phyloP scores from a whole-genome alignment of 306 rosid species.

The Begonia loranthoides region DNA sequence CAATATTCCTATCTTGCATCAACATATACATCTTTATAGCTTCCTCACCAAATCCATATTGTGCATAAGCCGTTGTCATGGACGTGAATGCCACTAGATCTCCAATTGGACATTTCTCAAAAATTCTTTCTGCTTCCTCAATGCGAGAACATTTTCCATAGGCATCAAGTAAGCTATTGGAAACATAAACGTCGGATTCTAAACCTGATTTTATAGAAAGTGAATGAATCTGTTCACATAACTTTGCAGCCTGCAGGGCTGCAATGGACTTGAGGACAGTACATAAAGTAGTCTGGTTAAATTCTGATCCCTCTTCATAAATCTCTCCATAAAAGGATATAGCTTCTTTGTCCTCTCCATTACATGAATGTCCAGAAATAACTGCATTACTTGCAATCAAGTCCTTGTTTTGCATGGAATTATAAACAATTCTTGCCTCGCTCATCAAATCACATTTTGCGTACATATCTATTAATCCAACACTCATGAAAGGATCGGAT shows the following conservation, averaged over 20 bases:
- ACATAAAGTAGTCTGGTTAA: constrained; percentile 69
- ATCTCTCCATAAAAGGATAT: constrained; percentile 35
- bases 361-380: constrained; percentile 55
- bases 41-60: constrained; percentile 67
- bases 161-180: constrained; percentile 76
- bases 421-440: constrained; percentile 54
- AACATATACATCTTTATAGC: constrained; percentile 64
- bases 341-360: constrained; percentile 53
- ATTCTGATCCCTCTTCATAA: constrained; percentile 38
- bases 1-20: constrained; percentile 41
- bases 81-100: constrained; percentile 88
- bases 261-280: constrained; percentile 72
- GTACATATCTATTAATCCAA: constrained; percentile 73
- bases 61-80: constrained; percentile 79
- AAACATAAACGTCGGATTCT: constrained; percentile 43
- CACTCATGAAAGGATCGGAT: constrained; percentile 49
- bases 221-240: constrained; percentile 54
- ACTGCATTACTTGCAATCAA: constrained; percentile 65
- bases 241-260: constrained; percentile 31
- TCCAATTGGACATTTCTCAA: constrained; percentile 49
- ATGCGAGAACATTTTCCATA: constrained; percentile 59
- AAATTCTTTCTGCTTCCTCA: constrained; percentile 45
- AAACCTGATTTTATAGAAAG: constrained; percentile 66
- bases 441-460: constrained; percentile 57
- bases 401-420: constrained; percentile 44